Conservation (phyloP, 495 filamentous ascomycete genomes). For the Penicillium psychrofluorescens region DNA sequence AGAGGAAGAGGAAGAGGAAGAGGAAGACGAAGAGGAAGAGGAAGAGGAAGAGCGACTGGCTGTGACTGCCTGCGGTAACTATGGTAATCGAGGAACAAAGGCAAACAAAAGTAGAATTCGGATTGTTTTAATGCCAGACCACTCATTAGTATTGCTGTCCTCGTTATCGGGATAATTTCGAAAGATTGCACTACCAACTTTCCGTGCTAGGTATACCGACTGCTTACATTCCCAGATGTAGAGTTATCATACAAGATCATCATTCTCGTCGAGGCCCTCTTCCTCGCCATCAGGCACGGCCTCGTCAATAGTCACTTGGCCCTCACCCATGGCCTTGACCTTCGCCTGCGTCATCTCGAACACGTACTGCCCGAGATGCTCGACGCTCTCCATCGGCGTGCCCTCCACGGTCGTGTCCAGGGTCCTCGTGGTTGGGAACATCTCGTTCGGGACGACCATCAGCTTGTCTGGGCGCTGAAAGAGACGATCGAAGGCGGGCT, state of each 20-base stretch:
- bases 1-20: too few relatives aligned
- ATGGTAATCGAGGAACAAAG: too few relatives aligned
- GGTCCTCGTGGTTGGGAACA: constrained; percentile 65
- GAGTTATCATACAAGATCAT: constrained; percentile 28
- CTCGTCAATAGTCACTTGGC: constrained; percentile 25
- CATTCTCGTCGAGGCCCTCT: constrained; percentile 39
- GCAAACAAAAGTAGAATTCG: too few relatives aligned
- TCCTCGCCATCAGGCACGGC: constrained; percentile 32
- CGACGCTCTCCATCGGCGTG: constrained; percentile 76
- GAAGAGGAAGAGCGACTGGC: too few relatives aligned
- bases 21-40: too few relatives aligned
- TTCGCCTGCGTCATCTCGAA: constrained; percentile 93
- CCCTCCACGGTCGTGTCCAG: constrained; percentile 51
- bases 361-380: constrained; percentile 95
- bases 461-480: constrained; percentile 68
- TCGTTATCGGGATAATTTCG: too few relatives aligned
- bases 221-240: too few relatives aligned
- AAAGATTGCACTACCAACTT: too few relatives aligned
- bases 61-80: too few relatives aligned
- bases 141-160: too few relatives aligned
- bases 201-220: too few relatives aligned
- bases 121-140: too few relatives aligned
- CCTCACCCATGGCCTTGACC: constrained; percentile 52
- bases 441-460: constrained; percentile 71
- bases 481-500: constrained; percentile 74